These are phyloP conservation scores for Plasmodium cynomolgi DNA, from an alignment of 169 alveolate genomes.

Conservation along the genomic window DNA sequence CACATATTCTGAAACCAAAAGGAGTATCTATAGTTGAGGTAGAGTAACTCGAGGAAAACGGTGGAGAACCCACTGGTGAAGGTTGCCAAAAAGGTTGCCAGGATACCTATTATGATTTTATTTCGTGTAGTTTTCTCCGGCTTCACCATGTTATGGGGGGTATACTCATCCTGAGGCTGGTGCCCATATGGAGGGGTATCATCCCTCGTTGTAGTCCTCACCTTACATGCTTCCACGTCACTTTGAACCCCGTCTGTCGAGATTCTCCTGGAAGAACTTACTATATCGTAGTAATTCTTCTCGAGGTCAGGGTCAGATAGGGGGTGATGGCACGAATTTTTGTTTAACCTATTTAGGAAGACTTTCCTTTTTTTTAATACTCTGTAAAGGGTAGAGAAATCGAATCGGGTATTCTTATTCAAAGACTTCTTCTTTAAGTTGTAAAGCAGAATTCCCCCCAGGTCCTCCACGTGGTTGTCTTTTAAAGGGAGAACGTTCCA, in stretches of 20 bases:
- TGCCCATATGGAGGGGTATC: background rate
- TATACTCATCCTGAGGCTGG: background rate
- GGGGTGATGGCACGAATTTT: background rate
- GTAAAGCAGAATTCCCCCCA: background rate
- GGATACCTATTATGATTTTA: constrained; percentile 39
- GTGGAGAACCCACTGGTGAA: constrained; percentile 63
- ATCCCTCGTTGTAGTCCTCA: background rate
- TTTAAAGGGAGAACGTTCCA: background rate
- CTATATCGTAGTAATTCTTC: background rate
- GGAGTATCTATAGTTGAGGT: constrained; percentile 20
- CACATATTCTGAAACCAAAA: constrained; percentile 54
- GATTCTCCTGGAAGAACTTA: background rate
- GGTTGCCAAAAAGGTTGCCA: constrained; percentile 37
- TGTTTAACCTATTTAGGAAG: background rate
- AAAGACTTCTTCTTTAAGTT: background rate
- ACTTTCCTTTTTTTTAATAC: background rate
- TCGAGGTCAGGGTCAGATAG: background rate
- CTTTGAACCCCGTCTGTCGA: background rate
- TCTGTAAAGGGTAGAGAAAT: background rate
- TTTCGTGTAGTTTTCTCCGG: background rate
- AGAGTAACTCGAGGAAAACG: constrained; percentile 51
- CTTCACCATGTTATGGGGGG: background rate
- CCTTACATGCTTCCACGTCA: background rate
- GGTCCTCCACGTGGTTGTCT: background rate
- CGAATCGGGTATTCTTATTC: background rate